phyloP scores from a whole-genome alignment of 768 basidiomycete genomes.

The Suillus variegatus region DNA sequence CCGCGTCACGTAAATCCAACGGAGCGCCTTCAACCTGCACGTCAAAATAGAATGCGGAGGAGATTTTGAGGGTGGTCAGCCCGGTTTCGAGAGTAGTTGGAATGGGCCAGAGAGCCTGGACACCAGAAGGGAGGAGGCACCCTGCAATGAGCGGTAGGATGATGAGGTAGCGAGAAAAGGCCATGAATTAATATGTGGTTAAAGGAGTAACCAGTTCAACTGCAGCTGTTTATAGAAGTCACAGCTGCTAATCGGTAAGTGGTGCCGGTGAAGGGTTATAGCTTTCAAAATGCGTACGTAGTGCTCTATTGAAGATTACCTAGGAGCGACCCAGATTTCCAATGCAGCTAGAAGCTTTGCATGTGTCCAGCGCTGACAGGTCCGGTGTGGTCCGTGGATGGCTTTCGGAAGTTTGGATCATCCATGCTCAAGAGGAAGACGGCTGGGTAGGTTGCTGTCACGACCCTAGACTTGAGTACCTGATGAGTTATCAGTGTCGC shows the following conservation, averaged over 20 bases:
- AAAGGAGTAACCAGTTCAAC: neutral
- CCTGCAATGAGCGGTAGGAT: constrained; percentile 13
- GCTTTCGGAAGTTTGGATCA: neutral
- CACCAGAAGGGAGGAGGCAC: constrained; percentile 7
- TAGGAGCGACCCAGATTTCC: neutral
- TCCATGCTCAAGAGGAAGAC: neutral
- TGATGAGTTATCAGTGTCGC: no score
- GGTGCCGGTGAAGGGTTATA: no score
- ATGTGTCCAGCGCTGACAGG: neutral
- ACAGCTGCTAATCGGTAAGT: neutral
- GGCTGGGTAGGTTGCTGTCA: no score
- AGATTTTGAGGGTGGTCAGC: constrained; percentile 24
- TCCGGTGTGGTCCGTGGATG: neutral
- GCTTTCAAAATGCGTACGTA: neutral
- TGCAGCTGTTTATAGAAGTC: neutral
- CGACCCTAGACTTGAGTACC: no score
- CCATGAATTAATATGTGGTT: constrained; percentile 2
- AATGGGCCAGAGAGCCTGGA: constrained; percentile 33
- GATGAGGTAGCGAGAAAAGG: constrained; percentile 6
- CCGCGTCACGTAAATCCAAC: constrained; percentile 34
- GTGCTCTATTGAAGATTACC: neutral
- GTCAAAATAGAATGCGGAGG: constrained; percentile 27
- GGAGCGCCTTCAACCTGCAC: constrained; percentile 29
- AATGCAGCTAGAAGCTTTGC: neutral
- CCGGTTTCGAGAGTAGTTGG: constrained; percentile 30